A percentile compares a stretch with the other conserved stretches of the same genome.
Evolutionary conservation across 371 early-diverging fungal genomes (phyloP).

Genomic region (Mucor mucedo): DNA sequence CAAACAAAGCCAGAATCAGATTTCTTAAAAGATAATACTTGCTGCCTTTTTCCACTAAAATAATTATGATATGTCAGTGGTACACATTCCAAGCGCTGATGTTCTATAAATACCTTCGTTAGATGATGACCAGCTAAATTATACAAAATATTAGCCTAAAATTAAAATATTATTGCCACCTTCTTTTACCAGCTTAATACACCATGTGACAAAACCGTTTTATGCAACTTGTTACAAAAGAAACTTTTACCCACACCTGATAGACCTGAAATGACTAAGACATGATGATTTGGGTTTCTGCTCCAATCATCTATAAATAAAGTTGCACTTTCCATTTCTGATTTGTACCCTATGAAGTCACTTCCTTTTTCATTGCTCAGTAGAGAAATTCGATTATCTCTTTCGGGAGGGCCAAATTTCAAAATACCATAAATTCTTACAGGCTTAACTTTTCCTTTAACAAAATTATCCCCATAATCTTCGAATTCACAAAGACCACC

Average conservation of each 20-base stretch:
- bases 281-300: conserved; percentile 45
- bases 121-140: conserved; percentile 51
- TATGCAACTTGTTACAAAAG: conserved; percentile 38
- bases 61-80: not conserved
- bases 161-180: not conserved
- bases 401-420: conserved; percentile 51
- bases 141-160: not conserved
- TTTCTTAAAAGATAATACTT: conserved; percentile 56
- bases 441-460: conserved; percentile 64
- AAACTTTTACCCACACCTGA: conserved; percentile 54
- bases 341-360: conserved; percentile 60
- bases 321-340: conserved; percentile 47
- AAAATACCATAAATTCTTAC: conserved; percentile 53
- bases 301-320: conserved; percentile 53
- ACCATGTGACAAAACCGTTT: conserved; percentile 25
- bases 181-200: conserved; percentile 29
- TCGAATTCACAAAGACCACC: conserved; percentile 62
- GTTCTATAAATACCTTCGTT: conserved; percentile 45
- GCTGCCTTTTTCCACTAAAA: conserved; percentile 56
- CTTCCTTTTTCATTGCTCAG: conserved; percentile 26
- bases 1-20: conserved; percentile 54
- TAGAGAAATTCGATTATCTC: conserved; percentile 41
- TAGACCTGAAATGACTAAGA: conserved; percentile 42
- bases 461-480: conserved; percentile 61
- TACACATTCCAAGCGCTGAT: not conserved